phyloP scores from a whole-genome alignment of 73 alveolate genomes.

The Tetrahymena thermophila region DNA sequence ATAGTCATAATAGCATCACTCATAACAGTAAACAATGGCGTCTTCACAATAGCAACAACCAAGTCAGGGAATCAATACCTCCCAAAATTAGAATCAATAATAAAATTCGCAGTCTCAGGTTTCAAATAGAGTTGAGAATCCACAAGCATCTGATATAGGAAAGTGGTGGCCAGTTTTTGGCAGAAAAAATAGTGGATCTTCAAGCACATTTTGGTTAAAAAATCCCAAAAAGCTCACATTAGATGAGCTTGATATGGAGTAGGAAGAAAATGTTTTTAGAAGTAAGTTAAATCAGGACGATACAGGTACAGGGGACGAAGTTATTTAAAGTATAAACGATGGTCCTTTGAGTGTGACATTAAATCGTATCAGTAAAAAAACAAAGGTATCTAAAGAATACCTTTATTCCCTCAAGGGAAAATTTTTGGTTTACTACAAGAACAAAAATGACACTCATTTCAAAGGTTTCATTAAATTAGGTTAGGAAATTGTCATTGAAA shows the following conservation, averaged over 20 bases:
- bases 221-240: neutral
- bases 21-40: neutral
- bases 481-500: neutral
- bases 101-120: neutral
- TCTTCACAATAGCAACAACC: neutral
- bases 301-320: neutral
- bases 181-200: neutral
- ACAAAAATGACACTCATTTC: neutral
- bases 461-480: neutral
- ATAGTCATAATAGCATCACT: neutral
- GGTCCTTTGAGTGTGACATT: neutral
- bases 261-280: neutral
- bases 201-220: neutral
- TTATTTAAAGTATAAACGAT: neutral
- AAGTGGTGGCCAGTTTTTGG: conserved; percentile 3
- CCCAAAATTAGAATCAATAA: neutral
- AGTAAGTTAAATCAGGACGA: neutral
- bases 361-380: neutral
- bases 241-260: neutral
- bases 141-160: neutral
- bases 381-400: neutral
- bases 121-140: neutral
- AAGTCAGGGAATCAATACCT: neutral
- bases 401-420: neutral
- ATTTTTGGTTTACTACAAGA: neutral